A percentile compares a stretch with the other conserved stretches of the same genome.
These are phyloP conservation scores for Millerozyma acaciae DNA, from an alignment of 805 yeast genomes.

Conservation along the genomic window DNA sequence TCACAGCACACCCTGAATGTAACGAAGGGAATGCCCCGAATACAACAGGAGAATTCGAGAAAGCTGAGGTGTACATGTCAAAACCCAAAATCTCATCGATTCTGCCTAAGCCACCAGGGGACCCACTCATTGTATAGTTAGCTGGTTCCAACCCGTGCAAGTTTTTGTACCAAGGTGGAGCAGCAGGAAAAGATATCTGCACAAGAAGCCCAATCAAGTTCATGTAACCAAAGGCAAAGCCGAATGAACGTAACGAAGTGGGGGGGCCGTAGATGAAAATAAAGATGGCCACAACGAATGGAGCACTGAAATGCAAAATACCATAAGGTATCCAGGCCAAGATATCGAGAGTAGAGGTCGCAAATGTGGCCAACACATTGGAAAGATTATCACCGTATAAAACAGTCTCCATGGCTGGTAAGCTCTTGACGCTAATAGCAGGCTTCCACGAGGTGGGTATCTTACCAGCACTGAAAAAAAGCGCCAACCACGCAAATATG, in stretches of 20 bases:
- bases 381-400: conserved; percentile 88
- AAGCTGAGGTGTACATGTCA: conserved; percentile 78
- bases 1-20: conserved; percentile 91
- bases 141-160: conserved; percentile 86
- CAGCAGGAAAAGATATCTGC: conserved; percentile 85
- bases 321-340: conserved; percentile 97
- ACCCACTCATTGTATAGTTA: conserved; percentile 84
- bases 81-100: conserved; percentile 77
- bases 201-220: conserved; percentile 79
- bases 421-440: conserved; percentile 79
- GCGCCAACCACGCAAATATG: conserved; percentile 77
- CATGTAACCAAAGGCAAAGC: conserved; percentile 93
- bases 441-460: conserved; percentile 77
- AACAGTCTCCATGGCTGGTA: conserved; percentile 90
- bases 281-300: conserved; percentile 77
- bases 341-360: conserved; percentile 65
- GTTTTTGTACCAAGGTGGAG: conserved; percentile 96
- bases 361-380: conserved; percentile 72
- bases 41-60: conserved; percentile 82
- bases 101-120: conserved; percentile 92
- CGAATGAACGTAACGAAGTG: conserved; percentile 73
- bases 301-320: conserved; percentile 81
- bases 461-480: conserved; percentile 73
- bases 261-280: conserved; percentile 92
- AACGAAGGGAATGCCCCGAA: conserved; percentile 87